A percentile compares a stretch with the other conserved stretches of the same genome.
phyloP scores from a whole-genome alignment of 495 filamentous ascomycete species.

The Daldinia loculata region DNA sequence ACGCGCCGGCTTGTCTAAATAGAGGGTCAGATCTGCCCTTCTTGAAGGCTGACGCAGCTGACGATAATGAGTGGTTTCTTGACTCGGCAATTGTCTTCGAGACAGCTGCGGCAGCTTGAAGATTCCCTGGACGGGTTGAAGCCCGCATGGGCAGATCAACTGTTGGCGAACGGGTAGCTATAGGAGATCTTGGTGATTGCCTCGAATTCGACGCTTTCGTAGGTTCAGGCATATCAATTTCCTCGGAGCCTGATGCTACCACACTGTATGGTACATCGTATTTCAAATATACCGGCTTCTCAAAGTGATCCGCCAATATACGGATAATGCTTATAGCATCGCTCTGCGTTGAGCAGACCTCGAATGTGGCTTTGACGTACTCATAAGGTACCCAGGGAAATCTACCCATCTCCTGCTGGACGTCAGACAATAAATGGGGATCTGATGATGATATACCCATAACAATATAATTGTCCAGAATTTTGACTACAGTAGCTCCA shows the following conservation, averaged over 20 bases:
- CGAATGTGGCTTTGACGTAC: slow-evolving; percentile 33
- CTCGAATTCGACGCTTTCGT: slow-evolving; percentile 3
- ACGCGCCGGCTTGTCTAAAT: slow-evolving; percentile 50
- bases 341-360: slow-evolving; percentile 14
- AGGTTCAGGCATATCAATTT: background rate
- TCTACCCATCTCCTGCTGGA: slow-evolving; percentile 11
- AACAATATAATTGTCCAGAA: slow-evolving; percentile 41
- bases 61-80: slow-evolving; percentile 34
- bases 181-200: slow-evolving; percentile 8
- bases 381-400: slow-evolving; percentile 37
- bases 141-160: slow-evolving; percentile 3
- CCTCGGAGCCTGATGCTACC: slow-evolving; percentile 29
- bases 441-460: slow-evolving; percentile 5
- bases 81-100: slow-evolving; percentile 23
- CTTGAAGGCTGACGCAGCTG: slow-evolving; percentile 45
- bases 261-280: slow-evolving; percentile 42
- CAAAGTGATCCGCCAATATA: slow-evolving; percentile 37
- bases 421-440: background rate
- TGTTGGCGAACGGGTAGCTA: background rate
- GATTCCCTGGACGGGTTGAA: slow-evolving; percentile 21
- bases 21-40: slow-evolving; percentile 50
- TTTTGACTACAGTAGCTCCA: slow-evolving; percentile 37
- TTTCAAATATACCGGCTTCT: slow-evolving; percentile 42
- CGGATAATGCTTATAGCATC: slow-evolving; percentile 35
- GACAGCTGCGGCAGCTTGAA: slow-evolving; percentile 12